These are phyloP conservation scores for Cutaneotrichosporon sp. DNA, from an alignment of 1,284 basidiomycete genomes.

Conservation along the genomic window DNA sequence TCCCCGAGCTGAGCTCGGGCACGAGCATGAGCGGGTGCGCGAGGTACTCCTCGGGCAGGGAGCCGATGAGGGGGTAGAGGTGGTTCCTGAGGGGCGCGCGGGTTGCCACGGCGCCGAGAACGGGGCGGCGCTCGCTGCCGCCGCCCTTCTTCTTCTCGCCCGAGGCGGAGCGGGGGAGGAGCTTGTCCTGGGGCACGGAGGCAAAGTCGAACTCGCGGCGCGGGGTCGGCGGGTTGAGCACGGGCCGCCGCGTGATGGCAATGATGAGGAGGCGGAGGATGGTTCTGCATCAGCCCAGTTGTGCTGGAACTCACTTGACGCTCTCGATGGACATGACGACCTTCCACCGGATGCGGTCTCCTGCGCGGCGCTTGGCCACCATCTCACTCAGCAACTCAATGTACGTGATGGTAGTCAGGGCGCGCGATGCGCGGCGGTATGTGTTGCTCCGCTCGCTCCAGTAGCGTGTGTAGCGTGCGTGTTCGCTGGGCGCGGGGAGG, in stretches of 20 bases:
- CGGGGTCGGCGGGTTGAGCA: slow-evolving; percentile 73
- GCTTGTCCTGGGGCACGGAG: slow-evolving; percentile 56
- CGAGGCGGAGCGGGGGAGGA: slow-evolving; percentile 1
- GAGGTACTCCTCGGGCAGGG: slow-evolving; percentile 43
- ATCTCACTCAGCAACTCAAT: slow-evolving; percentile 83
- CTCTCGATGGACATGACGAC: slow-evolving; percentile 71
- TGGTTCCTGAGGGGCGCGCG: slow-evolving; percentile 60
- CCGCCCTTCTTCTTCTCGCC: slow-evolving; percentile 12
- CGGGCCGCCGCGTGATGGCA: slow-evolving; percentile 69
- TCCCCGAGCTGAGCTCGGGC: slow-evolving; percentile 30
- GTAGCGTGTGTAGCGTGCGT: slow-evolving; percentile 68
- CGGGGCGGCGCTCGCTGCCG: slow-evolving; percentile 54
- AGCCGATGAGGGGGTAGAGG: slow-evolving; percentile 45
- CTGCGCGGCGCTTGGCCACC: slow-evolving; percentile 66
- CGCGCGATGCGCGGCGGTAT: slow-evolving; percentile 75
- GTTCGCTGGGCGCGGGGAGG: slow-evolving; percentile 44
- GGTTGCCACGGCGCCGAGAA: slow-evolving; percentile 50
- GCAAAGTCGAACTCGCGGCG: slow-evolving; percentile 81
- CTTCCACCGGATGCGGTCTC: slow-evolving; percentile 65
- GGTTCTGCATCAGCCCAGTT: slow-evolving; percentile 59
- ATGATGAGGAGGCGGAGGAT: slow-evolving; percentile 70
- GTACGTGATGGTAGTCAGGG: slow-evolving; percentile 72
- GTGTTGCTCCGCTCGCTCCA: slow-evolving; percentile 68
- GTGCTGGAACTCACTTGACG: slow-evolving; percentile 68
- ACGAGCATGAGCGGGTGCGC: slow-evolving; percentile 42